Evolutionary conservation across 768 basidiomycete genomes (phyloP), one percentile per base, ranked within the genome.

Genomic region (Rhodosporidiobolus sp.): DNA sequence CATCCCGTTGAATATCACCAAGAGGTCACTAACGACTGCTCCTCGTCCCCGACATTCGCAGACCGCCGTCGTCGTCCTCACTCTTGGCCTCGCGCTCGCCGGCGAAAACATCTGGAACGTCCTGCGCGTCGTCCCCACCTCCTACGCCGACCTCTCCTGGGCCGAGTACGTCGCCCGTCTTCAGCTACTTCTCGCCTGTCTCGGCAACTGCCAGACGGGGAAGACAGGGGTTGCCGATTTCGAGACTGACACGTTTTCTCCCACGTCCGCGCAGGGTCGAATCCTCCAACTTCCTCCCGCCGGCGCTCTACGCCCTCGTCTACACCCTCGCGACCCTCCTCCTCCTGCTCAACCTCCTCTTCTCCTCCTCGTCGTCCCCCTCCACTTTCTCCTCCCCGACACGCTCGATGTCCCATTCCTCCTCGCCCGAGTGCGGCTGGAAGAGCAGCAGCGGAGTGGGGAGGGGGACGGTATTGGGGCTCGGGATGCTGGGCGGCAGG

Each of bases 201-300:
- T 26, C 20, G n/a, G 0, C 28, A 1, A 1, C 28, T 30, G 4
- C n/a, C n/a, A n/a, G n/a, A n/a, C n/a, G n/a, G n/a, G n/a, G n/a
- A n/a, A n/a, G n/a, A n/a, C n/a, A n/a, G n/a, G n/a, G n/a, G n/a
- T n/a, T n/a, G n/a, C n/a, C n/a, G n/a, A n/a, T n/a, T n/a, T n/a
- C n/a, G n/a, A n/a, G n/a, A n/a, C n/a, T n/a, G n/a, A n/a, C n/a
- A n/a, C n/a, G n/a, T n/a, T n/a, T n/a, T n/a, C n/a, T n/a, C n/a
- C n/a, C n/a, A n/a, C n/a, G n/a, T n/a, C n/a, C n/a, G n/a, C 26
- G 43, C 38, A 59, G 58, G 17, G 30, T 59, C 58, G 58, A 59
- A 43, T 1, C 20, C 26, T n/a, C 58, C 38, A 24, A 43, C 43
- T 59, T 59, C 43, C 58, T 59, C 43, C 58, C 58, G 11, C 58